phyloP scores from a whole-genome alignment of 805 yeast genomes.

The Lipomyces spencermartinsiae region DNA sequence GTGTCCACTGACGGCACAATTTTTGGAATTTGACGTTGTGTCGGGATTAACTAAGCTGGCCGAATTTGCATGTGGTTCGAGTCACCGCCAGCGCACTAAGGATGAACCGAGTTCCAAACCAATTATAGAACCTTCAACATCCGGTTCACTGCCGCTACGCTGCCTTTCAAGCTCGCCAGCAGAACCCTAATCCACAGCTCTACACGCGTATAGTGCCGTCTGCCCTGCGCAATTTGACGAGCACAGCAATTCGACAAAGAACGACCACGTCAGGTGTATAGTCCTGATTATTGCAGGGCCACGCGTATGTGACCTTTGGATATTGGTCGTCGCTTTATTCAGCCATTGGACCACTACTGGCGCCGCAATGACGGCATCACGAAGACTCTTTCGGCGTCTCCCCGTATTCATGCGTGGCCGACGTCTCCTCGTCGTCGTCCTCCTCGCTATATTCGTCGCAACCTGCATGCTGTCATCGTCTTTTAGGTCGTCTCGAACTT shows the following conservation, averaged over 20 bases:
- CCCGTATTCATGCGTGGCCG: constrained; percentile 18
- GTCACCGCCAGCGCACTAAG: no score
- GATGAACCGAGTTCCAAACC: no score
- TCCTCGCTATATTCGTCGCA: constrained; percentile 2
- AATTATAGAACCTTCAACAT: no score
- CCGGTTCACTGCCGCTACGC: no score
- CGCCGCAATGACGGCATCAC: constrained; percentile 4
- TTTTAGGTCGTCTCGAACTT: constrained; percentile 10
- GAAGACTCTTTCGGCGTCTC: not conserved
- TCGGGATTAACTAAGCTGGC: not conserved
- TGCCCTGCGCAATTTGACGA: no score
- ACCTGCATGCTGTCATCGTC: constrained; percentile 3
- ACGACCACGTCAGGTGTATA: no score
- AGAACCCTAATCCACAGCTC: no score
- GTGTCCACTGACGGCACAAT: not conserved
- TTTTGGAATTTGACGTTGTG: not conserved
- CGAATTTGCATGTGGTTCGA: no score
- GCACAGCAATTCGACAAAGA: no score
- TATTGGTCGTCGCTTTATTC: not conserved
- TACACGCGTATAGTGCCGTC: no score
- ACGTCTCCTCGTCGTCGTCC: constrained; percentile 5
- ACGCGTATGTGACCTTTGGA: not conserved
- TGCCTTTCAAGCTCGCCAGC: no score
- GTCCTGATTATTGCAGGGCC: not conserved
- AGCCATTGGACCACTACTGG: not conserved